These are phyloP conservation scores for Boletus coccyginus DNA, from an alignment of 768 basidiomycete genomes.

Conservation along the genomic window DNA sequence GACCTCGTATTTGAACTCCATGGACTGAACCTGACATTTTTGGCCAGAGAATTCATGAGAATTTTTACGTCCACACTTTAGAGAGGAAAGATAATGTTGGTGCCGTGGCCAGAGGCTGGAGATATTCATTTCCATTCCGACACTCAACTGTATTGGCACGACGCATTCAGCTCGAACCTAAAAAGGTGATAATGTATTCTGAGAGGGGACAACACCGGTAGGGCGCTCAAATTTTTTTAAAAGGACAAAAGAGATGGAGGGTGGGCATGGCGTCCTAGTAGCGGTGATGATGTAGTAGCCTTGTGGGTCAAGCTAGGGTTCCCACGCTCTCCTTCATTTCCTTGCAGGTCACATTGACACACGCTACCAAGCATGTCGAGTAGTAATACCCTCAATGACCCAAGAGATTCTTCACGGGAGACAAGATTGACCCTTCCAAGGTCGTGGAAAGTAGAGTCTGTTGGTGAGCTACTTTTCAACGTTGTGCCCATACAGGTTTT, in stretches of 20 bases:
- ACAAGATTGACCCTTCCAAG: slow-evolving; percentile 55
- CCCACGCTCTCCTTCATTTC: slow-evolving; percentile 2
- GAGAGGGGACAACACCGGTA: too few species aligned
- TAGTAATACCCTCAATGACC: slow-evolving; percentile 44
- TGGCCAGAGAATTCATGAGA: neutral
- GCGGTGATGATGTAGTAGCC: too few species aligned
- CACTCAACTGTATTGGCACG: neutral
- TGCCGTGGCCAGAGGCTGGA: neutral
- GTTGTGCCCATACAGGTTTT: neutral
- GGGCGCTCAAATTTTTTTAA: too few species aligned
- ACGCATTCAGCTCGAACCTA: neutral
- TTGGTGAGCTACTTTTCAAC: slow-evolving; percentile 35
- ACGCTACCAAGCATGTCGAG: slow-evolving; percentile 30
- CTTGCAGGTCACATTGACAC: neutral
- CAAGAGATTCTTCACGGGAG: slow-evolving; percentile 64
- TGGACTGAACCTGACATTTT: neutral
- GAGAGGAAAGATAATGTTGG: neutral
- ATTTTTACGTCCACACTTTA: too few species aligned
- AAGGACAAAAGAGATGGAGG: too few species aligned
- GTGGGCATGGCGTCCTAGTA: too few species aligned
- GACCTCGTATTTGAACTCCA: neutral
- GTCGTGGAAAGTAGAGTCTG: slow-evolving; percentile 58
- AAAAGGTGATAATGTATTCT: neutral
- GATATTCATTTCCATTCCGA: neutral
- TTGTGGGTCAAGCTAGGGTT: neutral